A percentile compares a stretch with the other conserved stretches of the same genome.
Conservation (phyloP, 768 basidiomycete genomes). For the Tricholoma hemisulphureum region DNA sequence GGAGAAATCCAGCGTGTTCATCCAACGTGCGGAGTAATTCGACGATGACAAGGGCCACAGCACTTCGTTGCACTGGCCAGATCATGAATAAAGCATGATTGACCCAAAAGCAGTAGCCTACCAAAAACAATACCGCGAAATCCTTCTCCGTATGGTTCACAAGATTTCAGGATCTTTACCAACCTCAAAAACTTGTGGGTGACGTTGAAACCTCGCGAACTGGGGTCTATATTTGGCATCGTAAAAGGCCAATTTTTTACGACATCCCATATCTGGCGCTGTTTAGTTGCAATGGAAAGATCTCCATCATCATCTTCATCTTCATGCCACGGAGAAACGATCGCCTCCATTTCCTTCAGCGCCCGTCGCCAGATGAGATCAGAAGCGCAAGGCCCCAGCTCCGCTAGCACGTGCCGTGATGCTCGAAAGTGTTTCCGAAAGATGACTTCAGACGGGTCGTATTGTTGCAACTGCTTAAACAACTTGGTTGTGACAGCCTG, state of each 20-base stretch:
- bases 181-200: conserved; percentile 65
- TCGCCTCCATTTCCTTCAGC: conserved; percentile 38
- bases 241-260: conserved; percentile 63
- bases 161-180: conserved; percentile 57
- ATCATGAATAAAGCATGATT: conserved; percentile 8
- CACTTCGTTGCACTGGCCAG: conserved; percentile 48
- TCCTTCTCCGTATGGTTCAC: conserved; percentile 47
- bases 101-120: conserved; percentile 27
- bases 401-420: conserved; percentile 44
- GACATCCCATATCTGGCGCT: conserved; percentile 31
- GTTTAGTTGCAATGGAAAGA: conserved; percentile 22
- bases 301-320: conserved; percentile 38
- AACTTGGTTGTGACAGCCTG: conserved; percentile 39
- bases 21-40: conserved; percentile 57
- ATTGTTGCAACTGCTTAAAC: conserved; percentile 44
- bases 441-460: conserved; percentile 40
- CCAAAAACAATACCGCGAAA: conserved; percentile 72
- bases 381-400: conserved; percentile 67
- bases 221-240: conserved; percentile 59
- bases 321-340: conserved; percentile 30
- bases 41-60: conserved; percentile 54
- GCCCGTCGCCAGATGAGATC: conserved; percentile 69
- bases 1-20: conserved; percentile 52
- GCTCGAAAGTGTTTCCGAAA: conserved; percentile 44
- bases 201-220: conserved; percentile 62